phyloP scores from a whole-genome alignment of 352 stramenopile genomes.

The Globisporangium carolinianum region DNA sequence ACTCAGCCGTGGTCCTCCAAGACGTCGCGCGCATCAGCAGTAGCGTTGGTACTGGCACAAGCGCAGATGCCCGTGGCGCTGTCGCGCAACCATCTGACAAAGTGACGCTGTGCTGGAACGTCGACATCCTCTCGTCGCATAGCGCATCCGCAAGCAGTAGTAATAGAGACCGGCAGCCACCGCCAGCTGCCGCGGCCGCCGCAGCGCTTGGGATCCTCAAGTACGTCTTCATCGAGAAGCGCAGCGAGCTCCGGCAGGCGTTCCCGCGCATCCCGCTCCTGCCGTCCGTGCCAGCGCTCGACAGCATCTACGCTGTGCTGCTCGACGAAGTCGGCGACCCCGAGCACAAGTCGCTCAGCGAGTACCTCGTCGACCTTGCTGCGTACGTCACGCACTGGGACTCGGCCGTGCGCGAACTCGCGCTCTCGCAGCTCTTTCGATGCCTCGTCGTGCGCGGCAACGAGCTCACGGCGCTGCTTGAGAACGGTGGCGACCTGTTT shows the following conservation, averaged over 20 bases:
- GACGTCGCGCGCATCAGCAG: conserved; percentile 12
- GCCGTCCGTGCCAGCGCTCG: conserved; percentile 55
- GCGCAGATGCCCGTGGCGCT: too few relatives aligned
- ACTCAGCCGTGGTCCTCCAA: conserved; percentile 31
- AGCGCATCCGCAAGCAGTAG: neutral
- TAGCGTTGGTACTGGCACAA: neutral
- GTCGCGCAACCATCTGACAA: too few relatives aligned
- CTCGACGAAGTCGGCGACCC: conserved; percentile 58
- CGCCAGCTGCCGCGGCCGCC: conserved; percentile 3
- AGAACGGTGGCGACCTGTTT: conserved; percentile 63
- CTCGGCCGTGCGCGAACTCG: conserved; percentile 67
- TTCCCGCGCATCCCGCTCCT: conserved; percentile 71
- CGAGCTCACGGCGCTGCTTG: conserved; percentile 60
- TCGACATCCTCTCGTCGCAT: conserved; percentile 28
- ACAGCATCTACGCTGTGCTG: conserved; percentile 51
- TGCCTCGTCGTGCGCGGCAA: conserved; percentile 48
- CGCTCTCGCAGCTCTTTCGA: conserved; percentile 60
- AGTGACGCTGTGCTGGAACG: conserved; percentile 26
- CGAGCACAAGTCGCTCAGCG: conserved; percentile 24
- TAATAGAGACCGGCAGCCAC: neutral
- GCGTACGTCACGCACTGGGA: conserved; percentile 77
- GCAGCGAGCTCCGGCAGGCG: conserved; percentile 40
- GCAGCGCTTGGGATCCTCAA: conserved; percentile 30
- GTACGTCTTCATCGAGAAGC: conserved; percentile 77
- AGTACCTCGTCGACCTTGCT: conserved; percentile 53